Conservation (phyloP, 2,329 filamentous ascomycete species). For the Colletotrichum orbiculare region DNA sequence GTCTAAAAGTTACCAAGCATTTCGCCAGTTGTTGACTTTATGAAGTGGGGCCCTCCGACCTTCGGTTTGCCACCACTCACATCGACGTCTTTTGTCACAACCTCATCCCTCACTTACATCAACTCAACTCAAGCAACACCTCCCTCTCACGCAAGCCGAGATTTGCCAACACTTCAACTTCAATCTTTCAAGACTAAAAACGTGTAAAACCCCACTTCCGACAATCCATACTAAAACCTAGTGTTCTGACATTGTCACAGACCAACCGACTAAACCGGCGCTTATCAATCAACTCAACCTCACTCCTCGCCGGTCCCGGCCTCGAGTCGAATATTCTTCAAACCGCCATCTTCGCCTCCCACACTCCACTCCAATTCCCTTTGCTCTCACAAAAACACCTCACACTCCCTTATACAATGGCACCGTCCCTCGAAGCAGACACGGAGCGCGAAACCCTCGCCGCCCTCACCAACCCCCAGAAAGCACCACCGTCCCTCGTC, state of each 20-base stretch:
- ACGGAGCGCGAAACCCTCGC: constrained; percentile 77
- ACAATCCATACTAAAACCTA: not conserved
- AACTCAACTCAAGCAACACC: not conserved
- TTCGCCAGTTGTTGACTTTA: constrained; percentile 19
- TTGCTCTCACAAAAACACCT: not conserved
- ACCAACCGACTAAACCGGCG: constrained; percentile 3
- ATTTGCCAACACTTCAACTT: not conserved
- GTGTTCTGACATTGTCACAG: constrained; percentile 2
- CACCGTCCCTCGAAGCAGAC: constrained; percentile 82
- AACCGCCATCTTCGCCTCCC: constrained; percentile 2
- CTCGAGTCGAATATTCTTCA: not conserved
- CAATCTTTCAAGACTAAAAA: not conserved
- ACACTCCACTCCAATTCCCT: not conserved
- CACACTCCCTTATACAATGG: constrained; percentile 64
- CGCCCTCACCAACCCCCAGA: constrained; percentile 80
- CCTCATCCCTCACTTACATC: not conserved
- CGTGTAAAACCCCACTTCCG: not conserved
- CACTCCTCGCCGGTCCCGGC: constrained; percentile 28
- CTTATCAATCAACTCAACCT: constrained; percentile 35
- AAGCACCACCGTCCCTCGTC: constrained; percentile 84
- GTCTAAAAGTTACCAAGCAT: not conserved
- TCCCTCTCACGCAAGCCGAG: not conserved
- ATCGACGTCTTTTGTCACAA: constrained; percentile 16
- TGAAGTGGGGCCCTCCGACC: constrained; percentile 20
- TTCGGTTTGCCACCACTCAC: constrained; percentile 30